phyloP scores from a whole-genome alignment of 495 filamentous ascomycete genomes.

The Amphirosellinia nigrospora region DNA sequence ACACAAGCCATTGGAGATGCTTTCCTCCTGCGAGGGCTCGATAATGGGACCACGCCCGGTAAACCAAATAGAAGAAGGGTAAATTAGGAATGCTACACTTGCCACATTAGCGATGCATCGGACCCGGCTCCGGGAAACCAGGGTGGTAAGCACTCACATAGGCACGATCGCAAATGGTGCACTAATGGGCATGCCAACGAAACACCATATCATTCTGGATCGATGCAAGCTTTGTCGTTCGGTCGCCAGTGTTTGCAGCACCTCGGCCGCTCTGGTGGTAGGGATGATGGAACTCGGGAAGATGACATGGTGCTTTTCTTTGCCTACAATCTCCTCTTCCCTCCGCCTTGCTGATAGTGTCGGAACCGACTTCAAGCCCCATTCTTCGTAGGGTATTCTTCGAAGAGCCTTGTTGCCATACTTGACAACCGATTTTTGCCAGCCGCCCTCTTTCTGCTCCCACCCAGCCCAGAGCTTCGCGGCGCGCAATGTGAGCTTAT shows the following conservation, averaged over 20 bases:
- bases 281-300: conserved; percentile 76
- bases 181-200: conserved; percentile 83
- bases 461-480: conserved; percentile 79
- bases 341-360: conserved; percentile 72
- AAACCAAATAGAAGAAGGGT: conserved; percentile 96
- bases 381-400: conserved; percentile 95
- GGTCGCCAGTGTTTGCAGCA: conserved; percentile 72
- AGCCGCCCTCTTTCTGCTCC: conserved; percentile 83
- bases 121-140: not conserved
- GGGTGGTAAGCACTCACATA: conserved; percentile 63
- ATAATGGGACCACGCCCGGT: conserved; percentile 74
- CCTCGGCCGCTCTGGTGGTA: conserved; percentile 60
- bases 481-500: conserved; percentile 70
- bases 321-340: conserved; percentile 66
- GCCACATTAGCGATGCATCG: conserved; percentile 9
- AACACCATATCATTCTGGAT: conserved; percentile 76
- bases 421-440: conserved; percentile 83
- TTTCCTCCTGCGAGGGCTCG: conserved; percentile 81
- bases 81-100: conserved; percentile 80
- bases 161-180: conserved; percentile 82
- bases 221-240: conserved; percentile 80
- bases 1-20: conserved; percentile 80
- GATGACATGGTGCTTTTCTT: conserved; percentile 73
- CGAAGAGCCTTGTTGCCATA: conserved; percentile 87
- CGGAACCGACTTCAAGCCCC: conserved; percentile 92